phyloP scores from a whole-genome alignment of 2,329 filamentous ascomycete species.

The Sclerotinia sclerotiorum region DNA sequence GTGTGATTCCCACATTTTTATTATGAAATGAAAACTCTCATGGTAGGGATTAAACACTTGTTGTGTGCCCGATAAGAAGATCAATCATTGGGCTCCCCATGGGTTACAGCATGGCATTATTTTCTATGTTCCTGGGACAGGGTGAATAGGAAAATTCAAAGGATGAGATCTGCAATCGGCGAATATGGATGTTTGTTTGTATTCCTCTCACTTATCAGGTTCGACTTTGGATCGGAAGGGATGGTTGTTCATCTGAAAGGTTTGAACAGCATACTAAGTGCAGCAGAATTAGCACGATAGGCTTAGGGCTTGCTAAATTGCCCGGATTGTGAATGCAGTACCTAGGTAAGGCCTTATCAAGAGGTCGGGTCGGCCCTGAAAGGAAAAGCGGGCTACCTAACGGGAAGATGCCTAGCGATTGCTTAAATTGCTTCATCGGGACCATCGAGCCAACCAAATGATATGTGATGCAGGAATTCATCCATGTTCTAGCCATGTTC shows the following conservation, averaged over 20 bases:
- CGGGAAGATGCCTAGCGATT: constrained; percentile 1
- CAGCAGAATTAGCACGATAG: constrained; percentile 2
- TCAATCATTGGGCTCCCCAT: background rate
- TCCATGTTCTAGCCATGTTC: background rate
- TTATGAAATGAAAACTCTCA: constrained; percentile 15
- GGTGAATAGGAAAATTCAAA: background rate
- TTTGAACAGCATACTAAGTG: background rate
- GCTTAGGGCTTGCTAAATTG: constrained; percentile 4
- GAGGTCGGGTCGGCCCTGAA: background rate
- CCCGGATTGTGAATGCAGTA: background rate
- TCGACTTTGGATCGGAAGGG: background rate
- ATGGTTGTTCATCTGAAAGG: background rate
- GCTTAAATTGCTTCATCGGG: background rate
- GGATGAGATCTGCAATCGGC: background rate
- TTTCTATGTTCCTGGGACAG: background rate
- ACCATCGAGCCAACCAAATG: background rate
- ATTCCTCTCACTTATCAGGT: background rate
- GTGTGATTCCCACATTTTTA: constrained; percentile 8
- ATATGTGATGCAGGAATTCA: background rate
- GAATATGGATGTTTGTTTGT: background rate
- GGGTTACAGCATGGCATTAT: too few relatives aligned
- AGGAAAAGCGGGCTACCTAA: background rate
- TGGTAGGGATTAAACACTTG: background rate
- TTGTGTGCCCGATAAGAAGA: constrained; percentile 19
- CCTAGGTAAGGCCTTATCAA: background rate